Evolutionary conservation across 768 basidiomycete genomes (phyloP).

Genomic region (Dictyophora rubrovolvata): DNA sequence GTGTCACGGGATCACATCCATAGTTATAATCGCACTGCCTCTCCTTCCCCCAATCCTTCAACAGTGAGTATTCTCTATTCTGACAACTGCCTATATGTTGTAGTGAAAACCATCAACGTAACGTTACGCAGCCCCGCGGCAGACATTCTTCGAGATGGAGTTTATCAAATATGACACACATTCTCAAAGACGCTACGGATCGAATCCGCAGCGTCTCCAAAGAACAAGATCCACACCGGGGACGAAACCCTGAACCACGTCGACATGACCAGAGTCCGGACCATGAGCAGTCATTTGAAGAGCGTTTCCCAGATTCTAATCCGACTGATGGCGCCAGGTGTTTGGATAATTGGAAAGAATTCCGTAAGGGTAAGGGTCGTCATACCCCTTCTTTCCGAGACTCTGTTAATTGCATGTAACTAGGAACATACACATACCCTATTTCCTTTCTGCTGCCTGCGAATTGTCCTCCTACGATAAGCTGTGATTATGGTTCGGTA

Average conservation of each 20-base stretch:
- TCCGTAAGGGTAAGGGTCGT: conserved; percentile 60
- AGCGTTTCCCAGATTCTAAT: conserved; percentile 3
- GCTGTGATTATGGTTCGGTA: conserved; percentile 66
- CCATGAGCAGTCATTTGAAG: conserved; percentile 8
- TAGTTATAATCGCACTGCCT: background rate
- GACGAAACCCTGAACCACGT: conserved; percentile 4
- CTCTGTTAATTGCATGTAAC: background rate
- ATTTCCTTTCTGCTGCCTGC: conserved; percentile 83
- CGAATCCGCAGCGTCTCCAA: background rate
- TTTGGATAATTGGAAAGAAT: conserved; percentile 61
- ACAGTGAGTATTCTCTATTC: background rate
- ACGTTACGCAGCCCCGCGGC: background rate
- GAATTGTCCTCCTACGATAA: conserved; percentile 66
- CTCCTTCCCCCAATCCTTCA: background rate
- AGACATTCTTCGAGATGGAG: conserved; percentile 22
- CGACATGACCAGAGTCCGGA: background rate
- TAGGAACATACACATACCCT: conserved; percentile 89
- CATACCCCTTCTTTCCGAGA: background rate
- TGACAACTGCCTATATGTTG: too few species aligned
- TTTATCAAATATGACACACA: conserved; percentile 30
- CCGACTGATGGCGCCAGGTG: background rate
- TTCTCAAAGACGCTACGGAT: conserved; percentile 24
- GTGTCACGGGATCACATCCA: conserved; percentile 1
- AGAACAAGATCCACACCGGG: background rate
- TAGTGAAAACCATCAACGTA: too few species aligned